Evolutionary conservation across 2,329 filamentous ascomycete species (phyloP).

Genomic region (Fusarium fujikuroi): DNA sequence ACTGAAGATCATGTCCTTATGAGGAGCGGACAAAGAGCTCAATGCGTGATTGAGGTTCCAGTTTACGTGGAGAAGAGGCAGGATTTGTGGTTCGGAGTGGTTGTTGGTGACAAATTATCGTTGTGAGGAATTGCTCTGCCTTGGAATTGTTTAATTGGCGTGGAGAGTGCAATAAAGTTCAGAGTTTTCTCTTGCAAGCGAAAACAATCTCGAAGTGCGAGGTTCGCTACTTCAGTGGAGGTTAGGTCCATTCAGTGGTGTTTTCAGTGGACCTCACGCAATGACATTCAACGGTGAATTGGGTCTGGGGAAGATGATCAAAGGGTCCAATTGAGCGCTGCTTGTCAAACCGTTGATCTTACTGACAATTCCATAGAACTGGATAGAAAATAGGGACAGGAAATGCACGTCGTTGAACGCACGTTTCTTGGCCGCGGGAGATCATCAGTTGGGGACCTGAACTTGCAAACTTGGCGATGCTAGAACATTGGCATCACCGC

Average conservation of each 20-base stretch:
- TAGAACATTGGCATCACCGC: neutral
- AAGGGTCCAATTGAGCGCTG: neutral
- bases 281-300: neutral
- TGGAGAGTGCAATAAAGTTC: neutral
- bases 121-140: neutral
- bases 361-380: neutral
- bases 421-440: constrained; percentile 31
- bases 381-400: neutral
- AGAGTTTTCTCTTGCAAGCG: constrained; percentile 5
- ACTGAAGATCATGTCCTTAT: constrained; percentile 22
- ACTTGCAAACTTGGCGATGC: constrained; percentile 27
- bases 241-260: neutral
- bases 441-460: constrained; percentile 13
- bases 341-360: neutral
- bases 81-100: neutral
- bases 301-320: constrained; percentile 2
- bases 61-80: neutral
- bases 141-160: neutral
- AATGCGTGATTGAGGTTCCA: constrained; percentile 8
- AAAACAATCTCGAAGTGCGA: neutral
- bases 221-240: neutral
- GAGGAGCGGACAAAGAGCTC: constrained; percentile 13
- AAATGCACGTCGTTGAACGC: constrained; percentile 5
- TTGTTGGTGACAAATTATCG: neutral
- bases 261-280: neutral